phyloP scores from a whole-genome alignment of 805 yeast species.

The Saturnispora besseyi region DNA sequence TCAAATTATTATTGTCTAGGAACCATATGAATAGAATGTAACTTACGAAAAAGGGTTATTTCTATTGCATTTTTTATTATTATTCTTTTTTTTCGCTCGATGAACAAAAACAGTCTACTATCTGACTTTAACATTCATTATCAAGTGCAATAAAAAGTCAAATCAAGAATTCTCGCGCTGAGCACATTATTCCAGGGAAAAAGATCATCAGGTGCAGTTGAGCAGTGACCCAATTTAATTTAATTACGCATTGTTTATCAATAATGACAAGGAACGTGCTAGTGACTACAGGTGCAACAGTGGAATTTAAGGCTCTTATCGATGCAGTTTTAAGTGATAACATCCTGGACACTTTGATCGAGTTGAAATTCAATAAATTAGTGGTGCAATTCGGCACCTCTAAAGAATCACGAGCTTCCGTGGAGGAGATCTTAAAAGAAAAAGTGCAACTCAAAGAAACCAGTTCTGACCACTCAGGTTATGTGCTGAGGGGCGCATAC shows the following conservation, averaged over 20 bases:
- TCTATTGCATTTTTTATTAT: too few relatives aligned
- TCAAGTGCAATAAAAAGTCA: too few relatives aligned
- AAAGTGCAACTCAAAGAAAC: not conserved
- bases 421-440: not conserved
- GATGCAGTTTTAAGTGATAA: slow-evolving; percentile 28
- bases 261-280: slow-evolving; percentile 27
- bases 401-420: slow-evolving; percentile 8
- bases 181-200: too few relatives aligned
- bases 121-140: too few relatives aligned
- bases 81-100: too few relatives aligned
- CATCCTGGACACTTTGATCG: slow-evolving; percentile 31
- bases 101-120: too few relatives aligned
- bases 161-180: too few relatives aligned
- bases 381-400: slow-evolving; percentile 51
- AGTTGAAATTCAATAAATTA: slow-evolving; percentile 32
- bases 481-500: not conserved
- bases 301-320: slow-evolving; percentile 59
- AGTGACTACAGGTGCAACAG: slow-evolving; percentile 89
- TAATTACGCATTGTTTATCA: not conserved
- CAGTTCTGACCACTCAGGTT: not conserved
- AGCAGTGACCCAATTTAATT: too few relatives aligned
- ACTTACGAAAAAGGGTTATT: too few relatives aligned
- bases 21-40: too few relatives aligned
- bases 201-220: too few relatives aligned
- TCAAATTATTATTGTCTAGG: too few relatives aligned